phyloP scores from a whole-genome alignment of 2,329 filamentous ascomycete genomes.

The Ophiocordyceps polyrhachis-furcata region DNA sequence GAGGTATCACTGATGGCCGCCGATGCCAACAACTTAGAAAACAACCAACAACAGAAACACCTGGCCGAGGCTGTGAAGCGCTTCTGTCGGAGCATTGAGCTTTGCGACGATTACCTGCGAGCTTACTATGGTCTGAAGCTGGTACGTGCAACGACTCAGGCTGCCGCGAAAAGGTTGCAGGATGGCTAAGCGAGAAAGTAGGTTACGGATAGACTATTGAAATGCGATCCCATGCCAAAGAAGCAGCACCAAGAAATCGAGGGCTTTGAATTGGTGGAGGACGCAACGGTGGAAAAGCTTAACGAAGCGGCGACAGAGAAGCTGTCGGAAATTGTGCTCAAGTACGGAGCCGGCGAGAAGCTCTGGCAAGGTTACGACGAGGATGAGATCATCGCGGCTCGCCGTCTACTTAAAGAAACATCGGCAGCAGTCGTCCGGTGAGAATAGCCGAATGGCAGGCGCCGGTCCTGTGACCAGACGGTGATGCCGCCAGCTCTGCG shows the following conservation, averaged over 20 bases:
- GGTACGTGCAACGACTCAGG: constrained; percentile 24
- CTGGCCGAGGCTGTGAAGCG: constrained; percentile 61
- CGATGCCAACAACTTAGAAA: constrained; percentile 21
- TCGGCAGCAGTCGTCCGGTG: constrained; percentile 24
- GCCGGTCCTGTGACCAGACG: constrained; percentile 2
- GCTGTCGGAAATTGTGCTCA: constrained; percentile 57
- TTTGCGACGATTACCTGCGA: constrained; percentile 82
- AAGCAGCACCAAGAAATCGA: constrained; percentile 26
- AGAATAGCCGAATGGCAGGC: constrained; percentile 2
- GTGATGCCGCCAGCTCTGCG: constrained; percentile 1
- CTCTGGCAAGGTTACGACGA: constrained; percentile 57
- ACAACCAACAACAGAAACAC: constrained; percentile 24
- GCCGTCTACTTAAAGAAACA: constrained; percentile 43
- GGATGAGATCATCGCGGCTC: constrained; percentile 52
- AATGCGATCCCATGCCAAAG: constrained; percentile 20
- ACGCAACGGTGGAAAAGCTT: constrained; percentile 43
- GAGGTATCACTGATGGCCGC: constrained; percentile 63
- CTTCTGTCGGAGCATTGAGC: constrained; percentile 78
- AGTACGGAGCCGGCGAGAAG: constrained; percentile 37
- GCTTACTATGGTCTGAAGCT: constrained; percentile 85
- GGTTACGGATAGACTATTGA: constrained; percentile 32
- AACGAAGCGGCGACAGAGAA: constrained; percentile 57
- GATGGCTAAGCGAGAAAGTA: constrained; percentile 7
- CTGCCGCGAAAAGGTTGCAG: background rate
- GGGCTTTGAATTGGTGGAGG: constrained; percentile 33